phyloP scores from a whole-genome alignment of 768 basidiomycete species.

The Rubroboletus satanas region DNA sequence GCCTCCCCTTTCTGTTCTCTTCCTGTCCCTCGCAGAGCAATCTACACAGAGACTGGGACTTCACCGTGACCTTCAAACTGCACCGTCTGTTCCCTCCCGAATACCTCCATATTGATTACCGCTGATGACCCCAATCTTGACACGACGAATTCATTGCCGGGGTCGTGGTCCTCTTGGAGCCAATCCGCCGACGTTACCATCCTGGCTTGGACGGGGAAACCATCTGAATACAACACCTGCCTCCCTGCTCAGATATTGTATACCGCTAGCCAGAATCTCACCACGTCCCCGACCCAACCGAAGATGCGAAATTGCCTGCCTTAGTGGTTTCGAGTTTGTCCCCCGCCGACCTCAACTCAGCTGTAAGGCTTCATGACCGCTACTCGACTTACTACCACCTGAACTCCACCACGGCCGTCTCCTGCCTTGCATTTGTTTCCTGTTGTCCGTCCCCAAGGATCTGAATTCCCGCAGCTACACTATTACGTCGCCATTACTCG shows the following conservation, averaged over 20 bases:
- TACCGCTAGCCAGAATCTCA: not conserved
- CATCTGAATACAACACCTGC: slow-evolving; percentile 19
- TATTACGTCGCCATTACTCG: not conserved
- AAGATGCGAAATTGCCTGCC: not conserved
- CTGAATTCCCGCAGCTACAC: not conserved
- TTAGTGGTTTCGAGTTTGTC: not conserved
- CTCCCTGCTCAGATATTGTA: slow-evolving; percentile 17
- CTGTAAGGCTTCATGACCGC: slow-evolving; percentile 6
- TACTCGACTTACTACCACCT: not conserved
- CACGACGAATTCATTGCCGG: too few relatives aligned
- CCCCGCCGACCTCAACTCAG: not conserved
- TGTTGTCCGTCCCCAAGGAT: not conserved
- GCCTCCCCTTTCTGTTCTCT: too few relatives aligned
- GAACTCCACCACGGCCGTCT: slow-evolving; percentile 9
- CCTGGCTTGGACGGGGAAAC: slow-evolving; percentile 16
- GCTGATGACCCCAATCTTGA: too few relatives aligned
- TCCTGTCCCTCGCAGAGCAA: too few relatives aligned
- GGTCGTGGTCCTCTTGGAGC: too few relatives aligned
- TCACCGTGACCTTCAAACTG: too few relatives aligned
- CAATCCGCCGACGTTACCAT: slow-evolving; percentile 13
- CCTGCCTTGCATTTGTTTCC: slow-evolving; percentile 9
- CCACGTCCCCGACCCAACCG: slow-evolving; percentile 1
- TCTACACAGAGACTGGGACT: too few relatives aligned
- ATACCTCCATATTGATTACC: too few relatives aligned
- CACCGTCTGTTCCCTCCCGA: too few relatives aligned